Conservation (phyloP, 2,329 filamentous ascomycete species). For the Colletotrichum filicis region DNA sequence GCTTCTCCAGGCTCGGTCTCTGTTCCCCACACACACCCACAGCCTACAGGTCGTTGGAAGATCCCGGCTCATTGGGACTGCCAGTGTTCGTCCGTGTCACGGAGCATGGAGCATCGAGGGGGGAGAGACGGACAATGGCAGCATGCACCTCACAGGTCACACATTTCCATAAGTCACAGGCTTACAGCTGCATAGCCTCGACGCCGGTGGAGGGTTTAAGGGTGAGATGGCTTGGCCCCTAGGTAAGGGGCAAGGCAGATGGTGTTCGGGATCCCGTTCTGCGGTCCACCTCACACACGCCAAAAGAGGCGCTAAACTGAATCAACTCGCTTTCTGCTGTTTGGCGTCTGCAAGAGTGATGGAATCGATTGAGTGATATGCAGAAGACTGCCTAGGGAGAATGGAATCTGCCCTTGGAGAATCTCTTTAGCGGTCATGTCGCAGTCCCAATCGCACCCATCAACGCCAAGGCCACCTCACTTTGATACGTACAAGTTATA, state of each 20-base stretch:
- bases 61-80: slow-evolving; percentile 10
- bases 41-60: not conserved
- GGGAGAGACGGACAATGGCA: not conserved
- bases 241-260: not conserved
- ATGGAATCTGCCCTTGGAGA: not conserved
- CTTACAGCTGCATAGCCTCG: not conserved
- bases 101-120: not conserved
- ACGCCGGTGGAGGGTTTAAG: not conserved
- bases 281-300: slow-evolving; percentile 25
- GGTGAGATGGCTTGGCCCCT: not conserved
- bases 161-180: not conserved
- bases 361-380: not conserved
- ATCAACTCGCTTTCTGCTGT: not conserved
- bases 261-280: slow-evolving; percentile 2
- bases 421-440: slow-evolving; percentile 4
- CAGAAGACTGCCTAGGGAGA: not conserved
- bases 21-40: not conserved
- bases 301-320: slow-evolving; percentile 23
- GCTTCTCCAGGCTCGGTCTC: not conserved
- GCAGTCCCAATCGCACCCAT: not conserved
- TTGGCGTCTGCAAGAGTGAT: slow-evolving; percentile 9
- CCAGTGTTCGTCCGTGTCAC: slow-evolving; percentile 23
- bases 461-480: slow-evolving; percentile 15
- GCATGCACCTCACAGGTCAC: not conserved
- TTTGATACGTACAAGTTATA: not conserved